Evolutionary conservation across 1,284 basidiomycete genomes (phyloP).

Genomic region (Fomitopsis palustris): DNA sequence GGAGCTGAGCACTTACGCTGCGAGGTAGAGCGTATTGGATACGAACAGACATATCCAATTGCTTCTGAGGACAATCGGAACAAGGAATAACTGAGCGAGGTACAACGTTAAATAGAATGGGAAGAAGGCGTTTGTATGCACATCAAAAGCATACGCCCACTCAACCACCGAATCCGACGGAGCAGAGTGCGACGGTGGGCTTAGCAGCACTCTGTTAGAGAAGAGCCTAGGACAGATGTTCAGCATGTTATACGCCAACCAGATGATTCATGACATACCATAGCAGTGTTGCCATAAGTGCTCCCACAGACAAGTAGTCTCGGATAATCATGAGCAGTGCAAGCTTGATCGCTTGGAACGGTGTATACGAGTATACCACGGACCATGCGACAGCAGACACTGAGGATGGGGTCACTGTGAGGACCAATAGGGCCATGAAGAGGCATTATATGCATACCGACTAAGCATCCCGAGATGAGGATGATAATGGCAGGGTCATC

Average conservation of each 20-base stretch:
- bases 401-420: constrained; percentile 26
- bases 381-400: constrained; percentile 83
- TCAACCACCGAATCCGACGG: constrained; percentile 75
- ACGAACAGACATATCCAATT: constrained; percentile 91
- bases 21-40: constrained; percentile 91
- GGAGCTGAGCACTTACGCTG: constrained; percentile 54
- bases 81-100: constrained; percentile 79
- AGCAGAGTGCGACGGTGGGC: constrained; percentile 70
- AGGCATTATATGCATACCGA: constrained; percentile 43
- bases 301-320: constrained; percentile 79
- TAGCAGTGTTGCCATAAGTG: constrained; percentile 70
- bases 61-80: constrained; percentile 76
- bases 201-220: constrained; percentile 68
- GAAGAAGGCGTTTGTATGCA: constrained; percentile 94
- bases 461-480: constrained; percentile 74
- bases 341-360: constrained; percentile 55
- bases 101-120: constrained; percentile 88
- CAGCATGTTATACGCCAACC: neutral
- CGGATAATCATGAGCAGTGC: constrained; percentile 82
- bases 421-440: neutral
- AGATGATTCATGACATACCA: constrained; percentile 48
- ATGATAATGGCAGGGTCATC: constrained; percentile 94
- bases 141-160: constrained; percentile 93
- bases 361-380: constrained; percentile 70
- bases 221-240: constrained; percentile 49